A percentile compares a stretch with the other conserved stretches of the same genome.
Conservation (phyloP, 345 rosid species). For the Nasturtium officinale region DNA sequence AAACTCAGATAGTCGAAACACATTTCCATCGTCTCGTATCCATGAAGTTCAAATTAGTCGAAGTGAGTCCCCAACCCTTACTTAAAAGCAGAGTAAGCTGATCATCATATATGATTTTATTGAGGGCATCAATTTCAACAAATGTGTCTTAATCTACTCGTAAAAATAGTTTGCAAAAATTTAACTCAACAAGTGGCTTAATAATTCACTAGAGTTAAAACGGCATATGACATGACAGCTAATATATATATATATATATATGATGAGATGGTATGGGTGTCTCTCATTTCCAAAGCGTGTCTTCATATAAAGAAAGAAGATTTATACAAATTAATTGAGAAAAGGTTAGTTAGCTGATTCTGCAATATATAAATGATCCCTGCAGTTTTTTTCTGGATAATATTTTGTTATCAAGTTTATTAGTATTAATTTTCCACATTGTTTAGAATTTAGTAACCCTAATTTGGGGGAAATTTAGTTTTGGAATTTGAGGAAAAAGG, state of each 20-base stretch:
- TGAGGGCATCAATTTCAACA: no score
- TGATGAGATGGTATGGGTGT: slow-evolving; percentile 30
- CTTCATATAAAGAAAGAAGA: not conserved
- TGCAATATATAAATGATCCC: slow-evolving; percentile 7
- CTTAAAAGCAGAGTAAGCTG: no score
- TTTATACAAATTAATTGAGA: not conserved
- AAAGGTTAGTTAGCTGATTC: slow-evolving; percentile 38
- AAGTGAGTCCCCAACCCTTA: no score
- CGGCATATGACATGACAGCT: slow-evolving; percentile 42
- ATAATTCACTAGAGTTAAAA: slow-evolving; percentile 26
- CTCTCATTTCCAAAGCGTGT: slow-evolving; percentile 23
- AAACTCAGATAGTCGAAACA: no score
- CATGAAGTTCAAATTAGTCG: no score
- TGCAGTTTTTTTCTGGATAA: not conserved
- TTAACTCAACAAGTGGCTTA: slow-evolving; percentile 18
- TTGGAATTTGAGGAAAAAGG: slow-evolving; percentile 13
- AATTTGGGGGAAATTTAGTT: slow-evolving; percentile 3
- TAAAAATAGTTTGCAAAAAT: no score
- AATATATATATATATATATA: slow-evolving; percentile 2
- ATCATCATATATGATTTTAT: no score
- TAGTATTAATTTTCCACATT: slow-evolving; percentile 3
- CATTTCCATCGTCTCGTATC: no score
- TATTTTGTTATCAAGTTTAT: not conserved
- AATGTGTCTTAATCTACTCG: no score
- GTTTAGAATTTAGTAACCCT: slow-evolving; percentile 31